Conservation (phyloP, 345 rosid genomes). For the Hibiscus trionum region DNA sequence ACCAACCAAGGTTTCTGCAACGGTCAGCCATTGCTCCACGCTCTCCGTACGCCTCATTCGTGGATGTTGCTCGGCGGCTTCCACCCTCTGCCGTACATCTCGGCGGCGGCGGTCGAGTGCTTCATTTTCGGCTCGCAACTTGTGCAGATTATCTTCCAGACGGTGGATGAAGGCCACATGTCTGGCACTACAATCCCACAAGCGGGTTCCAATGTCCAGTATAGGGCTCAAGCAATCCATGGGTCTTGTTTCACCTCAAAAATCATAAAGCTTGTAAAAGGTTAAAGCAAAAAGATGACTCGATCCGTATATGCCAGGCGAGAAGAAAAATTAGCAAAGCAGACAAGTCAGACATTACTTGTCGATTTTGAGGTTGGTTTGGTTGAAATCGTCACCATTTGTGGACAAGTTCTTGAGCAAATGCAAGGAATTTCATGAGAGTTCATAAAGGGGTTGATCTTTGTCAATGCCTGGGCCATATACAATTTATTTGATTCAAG, state of each 20-base stretch:
- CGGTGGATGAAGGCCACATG: neutral
- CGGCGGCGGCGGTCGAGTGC: neutral
- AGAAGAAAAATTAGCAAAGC: no score
- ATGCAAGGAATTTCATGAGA: no score
- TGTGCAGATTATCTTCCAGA: neutral
- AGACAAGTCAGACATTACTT: no score
- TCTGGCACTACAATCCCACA: neutral
- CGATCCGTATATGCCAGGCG: no score
- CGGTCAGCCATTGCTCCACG: neutral
- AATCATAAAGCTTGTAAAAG: neutral
- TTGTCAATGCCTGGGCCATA: no score
- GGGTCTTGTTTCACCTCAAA: neutral
- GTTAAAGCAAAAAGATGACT: no score
- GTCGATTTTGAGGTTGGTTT: no score
- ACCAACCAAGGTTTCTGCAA: neutral
- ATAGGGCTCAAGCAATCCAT: conserved; percentile 7
- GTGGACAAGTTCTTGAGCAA: no score
- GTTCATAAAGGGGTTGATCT: no score
- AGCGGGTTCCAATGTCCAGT: neutral
- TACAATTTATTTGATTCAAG: no score
- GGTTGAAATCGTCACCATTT: no score
- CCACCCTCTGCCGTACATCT: neutral
- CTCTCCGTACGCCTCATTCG: neutral
- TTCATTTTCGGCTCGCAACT: neutral
- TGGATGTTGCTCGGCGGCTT: neutral